Evolutionary conservation across 345 rosid species (phyloP).

Genomic region (Lepidium sativum): DNA sequence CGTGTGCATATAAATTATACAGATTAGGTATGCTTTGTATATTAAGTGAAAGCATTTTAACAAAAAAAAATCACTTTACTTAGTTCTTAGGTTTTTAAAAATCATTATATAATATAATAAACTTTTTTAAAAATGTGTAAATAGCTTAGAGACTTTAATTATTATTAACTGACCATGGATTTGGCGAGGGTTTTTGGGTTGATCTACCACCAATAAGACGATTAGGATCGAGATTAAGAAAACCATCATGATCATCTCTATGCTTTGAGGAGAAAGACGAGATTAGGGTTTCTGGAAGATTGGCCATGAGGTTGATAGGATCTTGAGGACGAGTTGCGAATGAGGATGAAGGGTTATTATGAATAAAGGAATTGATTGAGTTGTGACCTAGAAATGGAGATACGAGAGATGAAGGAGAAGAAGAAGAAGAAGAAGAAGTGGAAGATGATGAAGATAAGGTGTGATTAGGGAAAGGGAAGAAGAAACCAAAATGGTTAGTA

Average conservation of each 20-base stretch:
- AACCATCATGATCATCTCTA: constrained; percentile 20
- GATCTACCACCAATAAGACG: constrained; percentile 26
- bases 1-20: not conserved
- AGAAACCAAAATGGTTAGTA: constrained; percentile 46
- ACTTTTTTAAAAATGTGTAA: not conserved
- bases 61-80: not conserved
- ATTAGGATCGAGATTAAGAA: constrained; percentile 15
- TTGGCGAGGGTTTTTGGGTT: constrained; percentile 48
- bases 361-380: constrained; percentile 18
- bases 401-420: constrained; percentile 19
- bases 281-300: constrained; percentile 54
- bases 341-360: constrained; percentile 7
- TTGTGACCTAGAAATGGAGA: constrained; percentile 17
- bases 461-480: constrained; percentile 41
- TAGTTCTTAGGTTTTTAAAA: not conserved
- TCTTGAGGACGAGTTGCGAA: constrained; percentile 14
- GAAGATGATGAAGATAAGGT: constrained; percentile 11
- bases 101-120: not conserved
- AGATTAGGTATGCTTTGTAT: not conserved
- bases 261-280: constrained; percentile 36
- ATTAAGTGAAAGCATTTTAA: not conserved
- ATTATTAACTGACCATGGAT: constrained; percentile 50
- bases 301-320: constrained; percentile 34
- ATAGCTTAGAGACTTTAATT: not conserved
- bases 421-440: constrained; percentile 3